These are phyloP conservation scores for Wickerhamomyces queroliae DNA, from an alignment of 805 yeast species.

Conservation along the genomic window DNA sequence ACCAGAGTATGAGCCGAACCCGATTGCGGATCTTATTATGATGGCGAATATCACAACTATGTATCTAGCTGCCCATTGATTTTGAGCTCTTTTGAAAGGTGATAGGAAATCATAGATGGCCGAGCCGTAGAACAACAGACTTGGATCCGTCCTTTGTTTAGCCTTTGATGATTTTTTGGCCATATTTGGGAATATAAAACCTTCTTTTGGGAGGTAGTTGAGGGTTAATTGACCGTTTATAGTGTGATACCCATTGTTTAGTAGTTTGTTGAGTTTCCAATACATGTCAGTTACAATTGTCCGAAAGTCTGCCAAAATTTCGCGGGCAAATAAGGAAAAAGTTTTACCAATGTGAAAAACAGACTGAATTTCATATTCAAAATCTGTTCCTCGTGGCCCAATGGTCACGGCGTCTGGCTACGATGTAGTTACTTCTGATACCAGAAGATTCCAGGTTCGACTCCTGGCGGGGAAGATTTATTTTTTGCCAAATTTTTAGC, in stretches of 20 bases:
- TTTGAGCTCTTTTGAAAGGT: slow-evolving; percentile 74
- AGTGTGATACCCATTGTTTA: not conserved
- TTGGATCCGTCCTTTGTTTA: slow-evolving; percentile 6
- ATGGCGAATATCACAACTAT: slow-evolving; percentile 68
- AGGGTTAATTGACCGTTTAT: not conserved
- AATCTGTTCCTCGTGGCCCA: slow-evolving; percentile 65
- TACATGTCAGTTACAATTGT: not conserved
- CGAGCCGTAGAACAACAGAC: slow-evolving; percentile 38
- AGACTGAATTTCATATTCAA: not conserved
- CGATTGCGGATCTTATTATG: slow-evolving; percentile 77
- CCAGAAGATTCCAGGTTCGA: slow-evolving; percentile 2
- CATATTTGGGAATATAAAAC: too few relatives aligned
- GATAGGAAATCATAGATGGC: slow-evolving; percentile 76
- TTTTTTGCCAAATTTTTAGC: not conserved
- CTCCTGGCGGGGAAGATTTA: slow-evolving; percentile 1
- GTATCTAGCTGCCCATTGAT: slow-evolving; percentile 88
- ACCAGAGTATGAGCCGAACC: slow-evolving; percentile 87
- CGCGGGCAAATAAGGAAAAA: not conserved
- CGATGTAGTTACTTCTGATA: slow-evolving; percentile 27
- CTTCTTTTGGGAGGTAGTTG: not conserved
- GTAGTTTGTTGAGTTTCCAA: not conserved
- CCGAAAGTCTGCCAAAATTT: not conserved
- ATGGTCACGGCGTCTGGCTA: slow-evolving; percentile 75
- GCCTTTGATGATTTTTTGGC: not conserved
- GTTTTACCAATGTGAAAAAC: not conserved